Evolutionary conservation across 1,284 basidiomycete species (phyloP), one percentile per base, ranked within the genome.

Genomic region (Leccinum holopus): DNA sequence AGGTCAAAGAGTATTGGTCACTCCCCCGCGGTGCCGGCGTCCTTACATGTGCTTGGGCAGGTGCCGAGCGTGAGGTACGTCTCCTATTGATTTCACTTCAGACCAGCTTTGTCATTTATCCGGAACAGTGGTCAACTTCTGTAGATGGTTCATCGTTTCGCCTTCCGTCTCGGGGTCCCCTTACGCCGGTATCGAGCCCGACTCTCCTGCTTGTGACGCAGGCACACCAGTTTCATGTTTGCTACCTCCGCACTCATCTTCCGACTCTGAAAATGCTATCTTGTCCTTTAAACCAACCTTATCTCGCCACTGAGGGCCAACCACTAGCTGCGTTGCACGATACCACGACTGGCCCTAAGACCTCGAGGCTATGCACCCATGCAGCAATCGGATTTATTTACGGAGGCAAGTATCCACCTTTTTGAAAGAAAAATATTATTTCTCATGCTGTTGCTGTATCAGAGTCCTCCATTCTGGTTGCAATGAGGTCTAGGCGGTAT

Each of bases 381-480:
- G 90, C 89, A 16, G 80, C 87, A 8, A 84, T 92, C 63, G 86
- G 86, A 5, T 69, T 88, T 49, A 79, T 79, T 47, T 90, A 89
- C 67, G 81, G 85, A 69, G 88, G 90, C 87, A 73, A 60, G 66
- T 12, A 32, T 33, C 7, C 11, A 6, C 4, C 14, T n/a, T 14
- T 33, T 30, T 18, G 35, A 37, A 37, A 37, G 35, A 37, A 37
- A 37, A 7, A 18, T 37, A 14, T 37, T 6, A 3, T 37, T 6
- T 37, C 59, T 72, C 54, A 74, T 28, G 10, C 11, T 14, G 11
- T 3, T n/a, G 32, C 59, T 54, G 2, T 32, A 65, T 25, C 66
- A 90, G 89, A 89, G 55, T 72, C 79, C 5, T 81, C 85, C 8
- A 77, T 91, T 39, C 62, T 91, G 32, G 76, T 92, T 39, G 90